phyloP scores from a whole-genome alignment of 2,329 filamentous ascomycete species.

The Hypoxylon sp. region DNA sequence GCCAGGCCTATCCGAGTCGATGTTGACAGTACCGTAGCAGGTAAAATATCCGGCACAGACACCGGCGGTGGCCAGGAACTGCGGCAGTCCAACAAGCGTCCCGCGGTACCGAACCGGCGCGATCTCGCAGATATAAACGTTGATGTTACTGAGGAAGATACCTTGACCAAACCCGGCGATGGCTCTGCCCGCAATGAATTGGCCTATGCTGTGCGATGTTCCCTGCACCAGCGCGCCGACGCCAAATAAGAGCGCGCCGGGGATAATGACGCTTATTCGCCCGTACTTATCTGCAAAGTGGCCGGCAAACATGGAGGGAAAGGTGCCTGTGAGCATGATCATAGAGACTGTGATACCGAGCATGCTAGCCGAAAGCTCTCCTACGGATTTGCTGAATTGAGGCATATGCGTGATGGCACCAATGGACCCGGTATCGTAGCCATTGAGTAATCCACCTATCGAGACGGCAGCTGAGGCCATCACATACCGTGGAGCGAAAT shows the following conservation, averaged over 20 bases:
- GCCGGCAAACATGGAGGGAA: slow-evolving; percentile 70
- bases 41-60: slow-evolving; percentile 70
- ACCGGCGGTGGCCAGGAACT: slow-evolving; percentile 65
- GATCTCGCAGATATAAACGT: slow-evolving; percentile 73
- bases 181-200: slow-evolving; percentile 68
- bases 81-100: slow-evolving; percentile 64
- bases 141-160: slow-evolving; percentile 67
- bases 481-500: slow-evolving; percentile 53
- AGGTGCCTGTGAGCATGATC: slow-evolving; percentile 68
- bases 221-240: slow-evolving; percentile 67
- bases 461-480: slow-evolving; percentile 52
- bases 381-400: slow-evolving; percentile 56
- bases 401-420: slow-evolving; percentile 54
- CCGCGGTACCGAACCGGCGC: slow-evolving; percentile 65
- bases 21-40: slow-evolving; percentile 67
- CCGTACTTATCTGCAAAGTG: slow-evolving; percentile 66
- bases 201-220: slow-evolving; percentile 59
- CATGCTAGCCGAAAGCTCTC: slow-evolving; percentile 63
- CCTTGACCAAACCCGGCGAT: slow-evolving; percentile 72
- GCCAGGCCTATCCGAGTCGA: slow-evolving; percentile 65
- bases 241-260: slow-evolving; percentile 65
- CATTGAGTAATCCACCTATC: slow-evolving; percentile 54
- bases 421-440: slow-evolving; percentile 56
- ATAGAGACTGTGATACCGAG: slow-evolving; percentile 71
- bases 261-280: slow-evolving; percentile 60